Evolutionary conservation across 208 protist species (phyloP).

Genomic region (Leishmania braziliensis): DNA sequence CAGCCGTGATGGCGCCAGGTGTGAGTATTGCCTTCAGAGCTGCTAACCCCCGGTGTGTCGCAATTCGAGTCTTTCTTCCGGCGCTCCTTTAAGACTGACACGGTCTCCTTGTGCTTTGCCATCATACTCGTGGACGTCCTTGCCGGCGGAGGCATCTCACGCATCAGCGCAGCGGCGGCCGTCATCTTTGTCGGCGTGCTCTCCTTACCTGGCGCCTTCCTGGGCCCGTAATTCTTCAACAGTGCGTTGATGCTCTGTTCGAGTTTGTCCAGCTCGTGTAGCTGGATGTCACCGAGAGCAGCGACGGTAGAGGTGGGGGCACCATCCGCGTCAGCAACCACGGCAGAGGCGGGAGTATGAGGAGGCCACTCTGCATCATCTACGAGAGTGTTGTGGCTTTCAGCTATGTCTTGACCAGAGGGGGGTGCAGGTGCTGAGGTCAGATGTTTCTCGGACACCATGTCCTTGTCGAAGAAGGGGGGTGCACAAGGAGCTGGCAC

Average conservation of each 20-base stretch:
- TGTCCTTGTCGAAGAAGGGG: neutral
- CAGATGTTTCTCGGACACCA: neutral
- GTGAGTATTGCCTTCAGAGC: neutral
- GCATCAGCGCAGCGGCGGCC: neutral
- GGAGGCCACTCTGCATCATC: neutral
- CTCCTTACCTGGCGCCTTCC: neutral
- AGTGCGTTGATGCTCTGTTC: slow-evolving; percentile 28
- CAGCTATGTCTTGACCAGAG: neutral
- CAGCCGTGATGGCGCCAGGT: no score
- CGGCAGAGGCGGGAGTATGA: neutral
- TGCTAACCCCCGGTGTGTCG: neutral
- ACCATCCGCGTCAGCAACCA: no score
- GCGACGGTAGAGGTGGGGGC: neutral
- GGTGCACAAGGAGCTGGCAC: neutral
- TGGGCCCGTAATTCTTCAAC: slow-evolving; percentile 15
- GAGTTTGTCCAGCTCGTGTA: slow-evolving; percentile 27
- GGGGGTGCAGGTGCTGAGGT: neutral
- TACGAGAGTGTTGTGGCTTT: neutral
- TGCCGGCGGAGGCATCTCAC: slow-evolving; percentile 7
- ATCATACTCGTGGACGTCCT: neutral
- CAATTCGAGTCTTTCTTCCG: neutral
- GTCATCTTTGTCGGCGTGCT: slow-evolving; percentile 2
- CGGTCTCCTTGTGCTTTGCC: neutral
- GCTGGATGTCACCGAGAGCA: slow-evolving; percentile 3
- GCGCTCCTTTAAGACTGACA: neutral